Evolutionary conservation across 2,329 filamentous ascomycete species (phyloP), one percentile per base, ranked within the genome.

Genomic region (Colletotrichum limetticola): DNA sequence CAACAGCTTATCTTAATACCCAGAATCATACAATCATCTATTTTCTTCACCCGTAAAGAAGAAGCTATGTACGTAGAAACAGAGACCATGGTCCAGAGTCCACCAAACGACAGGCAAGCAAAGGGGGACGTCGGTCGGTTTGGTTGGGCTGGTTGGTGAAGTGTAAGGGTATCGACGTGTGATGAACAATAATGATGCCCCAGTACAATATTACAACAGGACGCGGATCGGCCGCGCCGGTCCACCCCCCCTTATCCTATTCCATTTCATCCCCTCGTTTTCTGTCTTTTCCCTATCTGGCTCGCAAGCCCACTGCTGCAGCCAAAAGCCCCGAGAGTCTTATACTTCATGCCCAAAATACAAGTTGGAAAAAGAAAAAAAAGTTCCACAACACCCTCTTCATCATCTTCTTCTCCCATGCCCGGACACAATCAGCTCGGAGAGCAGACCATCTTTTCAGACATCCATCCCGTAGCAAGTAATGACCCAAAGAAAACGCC

Each of bases 401-500:
- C 32, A 12, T 35, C 30, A 32, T 32, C 64, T 66, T 37, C 57
- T 26, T 73, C 62, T 62, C 49, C 62, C 56, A 42, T 55, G 57
- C 49, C 19, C 12, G 14, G 14, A n/a, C 68, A 62, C 62, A 62
- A 28, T 56, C 62, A 55, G 53, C 35, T 24, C 46, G 19, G 6
- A 42, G n/a, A n/a, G 42, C 42, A 49, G 57, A 53, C 57, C 26
- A 62, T 68, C 42, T 49, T 49, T 49, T 49, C 22, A 58, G 58
- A 64, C 32, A 42, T 37, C 55, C 42, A 55, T 59, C 66, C 59
- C 55, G 53, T 53, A 64, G 55, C 58, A 56, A 59, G 53, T 59
- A 65, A 16, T 53, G 66, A 59, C 58, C 69, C 69, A 71, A 68
- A 62, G 53, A 59, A 24, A 55, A 69, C 59, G 42, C 66, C 57